phyloP scores from a whole-genome alignment of 2,329 filamentous ascomycete species.

The Neonectria neomacrospora region DNA sequence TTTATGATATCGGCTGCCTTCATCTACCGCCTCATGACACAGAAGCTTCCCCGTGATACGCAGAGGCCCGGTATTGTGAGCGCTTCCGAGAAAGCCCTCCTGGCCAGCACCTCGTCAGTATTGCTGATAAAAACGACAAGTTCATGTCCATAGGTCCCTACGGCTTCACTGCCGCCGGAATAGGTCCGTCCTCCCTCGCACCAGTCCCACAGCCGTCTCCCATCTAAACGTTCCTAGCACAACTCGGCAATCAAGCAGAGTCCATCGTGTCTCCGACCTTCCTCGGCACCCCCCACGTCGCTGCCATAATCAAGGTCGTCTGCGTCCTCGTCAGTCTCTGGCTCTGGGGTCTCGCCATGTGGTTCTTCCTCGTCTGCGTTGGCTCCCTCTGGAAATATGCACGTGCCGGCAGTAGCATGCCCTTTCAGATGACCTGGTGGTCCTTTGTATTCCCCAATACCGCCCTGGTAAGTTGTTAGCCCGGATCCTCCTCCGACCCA shows the following conservation, averaged over 20 bases:
- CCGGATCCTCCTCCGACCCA: background rate
- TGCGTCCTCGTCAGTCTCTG: slow-evolving; percentile 75
- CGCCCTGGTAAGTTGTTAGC: slow-evolving; percentile 61
- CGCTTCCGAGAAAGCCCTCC: background rate
- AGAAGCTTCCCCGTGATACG: slow-evolving; percentile 81
- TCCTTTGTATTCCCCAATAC: slow-evolving; percentile 87
- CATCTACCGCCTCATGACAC: slow-evolving; percentile 87
- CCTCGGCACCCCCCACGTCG: slow-evolving; percentile 54
- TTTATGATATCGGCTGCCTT: slow-evolving; percentile 88
- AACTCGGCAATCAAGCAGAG: slow-evolving; percentile 57
- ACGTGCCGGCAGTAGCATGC: slow-evolving; percentile 66
- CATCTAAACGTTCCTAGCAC: slow-evolving; percentile 46
- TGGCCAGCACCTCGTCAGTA: too few relatives aligned
- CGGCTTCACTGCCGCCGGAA: slow-evolving; percentile 64
- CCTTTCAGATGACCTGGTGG: slow-evolving; percentile 88
- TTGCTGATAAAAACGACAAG: slow-evolving; percentile 48
- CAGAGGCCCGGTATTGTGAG: slow-evolving; percentile 77
- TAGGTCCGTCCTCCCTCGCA: slow-evolving; percentile 41
- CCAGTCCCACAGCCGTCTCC: background rate
- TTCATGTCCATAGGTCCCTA: slow-evolving; percentile 85
- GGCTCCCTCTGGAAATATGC: slow-evolving; percentile 78
- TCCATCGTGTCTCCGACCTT: slow-evolving; percentile 57
- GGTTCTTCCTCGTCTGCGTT: slow-evolving; percentile 86
- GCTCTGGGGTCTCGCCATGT: slow-evolving; percentile 85
- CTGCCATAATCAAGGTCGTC: slow-evolving; percentile 59